Base-by-base conservation (phyloP, 2,329 filamentous ascomycete genomes). In the Aspergillus quadricinctus region DNA sequence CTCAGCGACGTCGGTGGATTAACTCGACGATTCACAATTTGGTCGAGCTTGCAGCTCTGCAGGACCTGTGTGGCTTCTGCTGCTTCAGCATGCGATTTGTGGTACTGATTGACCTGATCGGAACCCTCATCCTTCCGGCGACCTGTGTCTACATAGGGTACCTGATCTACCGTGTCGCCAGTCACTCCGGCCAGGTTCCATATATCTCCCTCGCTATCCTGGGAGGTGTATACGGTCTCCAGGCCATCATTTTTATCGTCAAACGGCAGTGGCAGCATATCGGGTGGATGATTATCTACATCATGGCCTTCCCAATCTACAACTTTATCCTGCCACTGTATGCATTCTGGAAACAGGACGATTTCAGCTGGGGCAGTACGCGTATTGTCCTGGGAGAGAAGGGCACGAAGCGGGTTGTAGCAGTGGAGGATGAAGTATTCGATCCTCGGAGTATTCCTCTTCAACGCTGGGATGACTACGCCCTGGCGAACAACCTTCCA, bases 291-390 rank as follows among this genome's bases (percentile, higher is more conserved):
- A 88, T 99, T 63, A 97, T 99, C 71, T 99, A 99, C 77, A 83
- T 99, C 60, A 66, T 95, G n/a, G 94, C 94, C 2, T 97, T 89
- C 79, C 94, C 94, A 0, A 89, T 99, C 65, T 97, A 93, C 79
- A 94, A 88, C 3, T 90, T 99, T 67, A 72, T 95, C 61, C 83
- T 99, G 11, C 94, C 94, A 0, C 78, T 99, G 61, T 99, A 97
- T 79, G 96, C 93, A 0, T 99, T 99, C 87, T 99, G 94, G 94
- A 96, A 97, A 77, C 92, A 97, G 75, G 94, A 99, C 76, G 93
- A 99, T 77, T 99, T 99, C 81, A 88, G 88, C 1, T 99, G 94
- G 94, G 94, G 94, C 82, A 97, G 94, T 78, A 99, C 94, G 1
- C 92, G 94, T 83, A 86, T 99, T 62, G 94, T 99, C 64, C 89